Conservation (phyloP, 2,329 filamentous ascomycete genomes). For the Keithomyces neogunnii region DNA sequence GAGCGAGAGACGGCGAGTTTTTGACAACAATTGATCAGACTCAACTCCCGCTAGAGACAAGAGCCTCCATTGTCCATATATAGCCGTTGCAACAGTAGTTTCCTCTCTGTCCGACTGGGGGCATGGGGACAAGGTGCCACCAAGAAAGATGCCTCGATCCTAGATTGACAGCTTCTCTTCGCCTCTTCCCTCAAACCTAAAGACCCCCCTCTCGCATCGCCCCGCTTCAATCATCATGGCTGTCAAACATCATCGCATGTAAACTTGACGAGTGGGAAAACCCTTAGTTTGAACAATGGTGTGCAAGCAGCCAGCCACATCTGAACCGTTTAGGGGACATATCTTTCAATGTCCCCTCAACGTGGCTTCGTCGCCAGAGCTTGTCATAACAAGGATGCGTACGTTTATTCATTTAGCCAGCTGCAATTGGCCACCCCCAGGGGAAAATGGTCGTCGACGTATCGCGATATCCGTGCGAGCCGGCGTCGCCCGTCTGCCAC, state of each 20-base stretch:
- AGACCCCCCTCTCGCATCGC: background rate
- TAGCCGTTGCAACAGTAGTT: background rate
- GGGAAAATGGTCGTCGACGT: background rate
- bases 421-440: background rate
- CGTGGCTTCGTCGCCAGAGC: background rate
- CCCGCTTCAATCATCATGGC: background rate
- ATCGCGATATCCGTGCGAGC: background rate
- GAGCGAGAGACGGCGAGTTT: too few species aligned
- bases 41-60: background rate
- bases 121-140: background rate
- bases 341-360: background rate
- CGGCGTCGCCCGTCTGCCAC: background rate
- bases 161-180: background rate
- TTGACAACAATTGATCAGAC: too few species aligned
- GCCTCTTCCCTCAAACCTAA: background rate
- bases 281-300: background rate
- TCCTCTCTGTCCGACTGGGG: background rate
- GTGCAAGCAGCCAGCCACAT: slow-evolving; percentile 2
- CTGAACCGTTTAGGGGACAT: background rate
- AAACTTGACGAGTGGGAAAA: background rate
- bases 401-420: background rate
- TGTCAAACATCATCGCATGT: background rate
- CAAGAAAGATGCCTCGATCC: too few species aligned
- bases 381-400: background rate
- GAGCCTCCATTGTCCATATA: slow-evolving; percentile 1